Percentiles rank a stretch among this genome's conserved stretches.
Conservation (phyloP, 2,329 filamentous ascomycete species). For the Fusarium mundagurra region DNA sequence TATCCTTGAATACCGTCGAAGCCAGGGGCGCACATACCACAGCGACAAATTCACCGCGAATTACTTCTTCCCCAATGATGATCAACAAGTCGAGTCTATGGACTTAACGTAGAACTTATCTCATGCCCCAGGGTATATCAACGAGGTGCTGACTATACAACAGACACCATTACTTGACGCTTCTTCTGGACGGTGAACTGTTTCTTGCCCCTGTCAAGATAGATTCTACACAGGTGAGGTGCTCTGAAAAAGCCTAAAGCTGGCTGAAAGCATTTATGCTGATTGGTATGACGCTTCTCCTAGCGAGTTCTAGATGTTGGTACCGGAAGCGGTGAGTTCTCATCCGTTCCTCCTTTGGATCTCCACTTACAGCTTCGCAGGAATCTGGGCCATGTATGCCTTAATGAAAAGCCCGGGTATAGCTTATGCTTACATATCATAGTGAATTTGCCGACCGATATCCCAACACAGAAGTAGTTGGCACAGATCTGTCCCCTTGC, state of each 20-base stretch:
- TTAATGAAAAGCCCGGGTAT: accelerated
- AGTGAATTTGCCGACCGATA: constrained; percentile 3
- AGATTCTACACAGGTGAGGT: background rate
- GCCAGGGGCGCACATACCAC: background rate
- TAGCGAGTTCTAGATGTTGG: background rate
- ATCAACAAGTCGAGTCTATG: background rate
- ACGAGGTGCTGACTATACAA: accelerated
- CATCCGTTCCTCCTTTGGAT: accelerated
- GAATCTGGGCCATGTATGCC: background rate
- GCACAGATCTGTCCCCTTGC: constrained; percentile 1
- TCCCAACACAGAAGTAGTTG: background rate
- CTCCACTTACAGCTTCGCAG: background rate
- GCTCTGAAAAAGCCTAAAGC: accelerated
- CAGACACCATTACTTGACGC: background rate
- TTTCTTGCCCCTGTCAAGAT: background rate
- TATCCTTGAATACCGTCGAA: background rate
- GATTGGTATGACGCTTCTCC: accelerated
- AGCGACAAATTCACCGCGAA: background rate
- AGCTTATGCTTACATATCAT: accelerated
- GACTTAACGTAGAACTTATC: background rate
- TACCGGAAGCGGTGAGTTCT: background rate
- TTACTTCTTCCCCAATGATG: background rate
- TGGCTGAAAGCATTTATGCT: accelerated
- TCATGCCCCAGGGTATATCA: accelerated
- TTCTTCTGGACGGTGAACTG: background rate